Base-by-base conservation (phyloP, 768 basidiomycete genomes). In the Pholiota microspora region DNA sequence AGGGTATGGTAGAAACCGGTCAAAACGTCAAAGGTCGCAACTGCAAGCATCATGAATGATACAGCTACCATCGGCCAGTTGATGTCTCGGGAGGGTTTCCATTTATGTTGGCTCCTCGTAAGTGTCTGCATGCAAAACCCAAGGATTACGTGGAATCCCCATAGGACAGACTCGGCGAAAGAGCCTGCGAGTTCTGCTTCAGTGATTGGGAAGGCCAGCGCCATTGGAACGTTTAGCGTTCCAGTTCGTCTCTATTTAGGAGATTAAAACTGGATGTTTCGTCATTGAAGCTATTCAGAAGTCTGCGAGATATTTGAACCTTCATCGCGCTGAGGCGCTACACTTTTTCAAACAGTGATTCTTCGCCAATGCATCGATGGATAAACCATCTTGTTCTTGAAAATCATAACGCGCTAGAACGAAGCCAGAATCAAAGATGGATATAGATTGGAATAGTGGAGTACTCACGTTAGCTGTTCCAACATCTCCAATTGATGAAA, bases 171-270 rank as follows among this genome's bases (percentile, higher is more conserved):
- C 42, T 55, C 51, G 24, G 53, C 34, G 55, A 62, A 62, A 6
- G 59, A 28, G 28, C 32, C 59, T 6, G 35, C 35, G 18, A 60
- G 36, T 24, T 57, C 55, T 15, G 59, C 59, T 36, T 60, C 59
- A 23, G 55, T 60, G 25, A 57, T 56, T 2, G 55, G 59, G 45
- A 60, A 53, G 34, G 18, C 18, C 7, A 16, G 40, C 40, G 40
- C 40, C 40, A 42, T 42, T 42, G 40, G n/a, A 10, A 23, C 2
- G 23, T 16, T 21, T 2, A 21, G 18, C 40, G 40, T 7, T 42
- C 40, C n/a, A n/a, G n/a, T n/a, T n/a, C n/a, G n/a, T n/a, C n/a
- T n/a, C n/a, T n/a, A n/a, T n/a, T n/a, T n/a, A n/a, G n/a, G n/a
- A n/a, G n/a, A n/a, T n/a, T n/a, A n/a, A n/a, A n/a, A n/a, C n/a